Evolutionary conservation across 1,284 basidiomycete species (phyloP).

Genomic region (Austroboletus novae-zelandiae): DNA sequence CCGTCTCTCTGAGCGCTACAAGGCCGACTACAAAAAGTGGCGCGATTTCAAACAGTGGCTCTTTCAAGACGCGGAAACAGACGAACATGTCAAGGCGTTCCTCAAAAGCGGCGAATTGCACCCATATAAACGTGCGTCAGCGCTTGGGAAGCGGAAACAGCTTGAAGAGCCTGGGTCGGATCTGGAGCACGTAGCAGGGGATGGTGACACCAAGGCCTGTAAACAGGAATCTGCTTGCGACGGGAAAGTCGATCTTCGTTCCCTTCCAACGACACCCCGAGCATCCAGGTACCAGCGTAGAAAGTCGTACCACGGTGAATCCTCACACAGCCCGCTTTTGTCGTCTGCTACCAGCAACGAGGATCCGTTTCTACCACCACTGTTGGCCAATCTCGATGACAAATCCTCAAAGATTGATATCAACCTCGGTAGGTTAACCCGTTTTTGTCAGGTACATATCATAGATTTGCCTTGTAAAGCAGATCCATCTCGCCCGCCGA

Average conservation of each 20-base stretch:
- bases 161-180: constrained; percentile 21
- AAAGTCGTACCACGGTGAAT: constrained; percentile 18
- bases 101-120: constrained; percentile 15
- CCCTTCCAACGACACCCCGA: not conserved
- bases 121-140: constrained; percentile 12
- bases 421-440: constrained; percentile 11
- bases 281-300: constrained; percentile 11
- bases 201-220: not conserved
- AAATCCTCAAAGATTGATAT: not conserved
- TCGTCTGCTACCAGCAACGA: constrained; percentile 6
- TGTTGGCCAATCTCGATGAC: not conserved
- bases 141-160: constrained; percentile 30
- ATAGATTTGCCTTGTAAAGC: constrained; percentile 15
- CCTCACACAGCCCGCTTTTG: constrained; percentile 7
- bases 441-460: not conserved
- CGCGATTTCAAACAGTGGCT: constrained; percentile 44
- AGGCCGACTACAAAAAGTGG: constrained; percentile 51
- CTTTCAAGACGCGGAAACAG: constrained; percentile 34
- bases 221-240: constrained; percentile 6
- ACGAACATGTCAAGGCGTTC: constrained; percentile 14
- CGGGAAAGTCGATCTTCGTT: constrained; percentile 1
- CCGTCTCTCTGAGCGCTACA: constrained; percentile 45
- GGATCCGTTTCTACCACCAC: constrained; percentile 6
- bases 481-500: constrained; percentile 30
- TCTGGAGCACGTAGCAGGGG: constrained; percentile 1